phyloP scores from a whole-genome alignment of 202 grass and related monocot genomes.

The Carex arenaria region DNA sequence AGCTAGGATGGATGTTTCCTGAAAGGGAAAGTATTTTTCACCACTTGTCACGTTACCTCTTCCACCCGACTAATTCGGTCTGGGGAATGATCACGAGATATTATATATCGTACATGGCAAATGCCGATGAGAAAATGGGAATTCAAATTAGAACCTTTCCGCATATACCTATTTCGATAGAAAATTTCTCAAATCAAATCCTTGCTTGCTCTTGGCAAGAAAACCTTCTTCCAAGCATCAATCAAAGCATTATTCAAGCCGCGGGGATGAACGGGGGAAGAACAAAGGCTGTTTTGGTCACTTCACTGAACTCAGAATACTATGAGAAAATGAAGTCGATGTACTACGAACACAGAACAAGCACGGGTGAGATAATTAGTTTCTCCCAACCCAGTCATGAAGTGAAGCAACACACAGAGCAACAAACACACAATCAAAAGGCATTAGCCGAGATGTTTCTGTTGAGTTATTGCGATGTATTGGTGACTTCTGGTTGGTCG shows the following conservation, averaged over 20 bases:
- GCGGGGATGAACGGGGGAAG: background rate
- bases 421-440: conserved; percentile 52
- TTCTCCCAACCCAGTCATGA: conserved; percentile 60
- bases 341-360: conserved; percentile 53
- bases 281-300: conserved; percentile 39
- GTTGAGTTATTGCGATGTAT: conserved; percentile 50
- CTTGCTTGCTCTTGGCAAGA: conserved; percentile 47
- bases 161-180: conserved; percentile 21
- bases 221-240: conserved; percentile 37
- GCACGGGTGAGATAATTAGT: conserved; percentile 26
- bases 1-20: conserved; percentile 52
- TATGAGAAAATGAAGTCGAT: conserved; percentile 42
- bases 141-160: conserved; percentile 57
- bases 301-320: conserved; percentile 46
- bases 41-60: conserved; percentile 43
- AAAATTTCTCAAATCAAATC: conserved; percentile 47
- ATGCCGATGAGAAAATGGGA: conserved; percentile 40
- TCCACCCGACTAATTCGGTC: conserved; percentile 54
- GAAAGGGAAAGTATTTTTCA: conserved; percentile 44
- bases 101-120: conserved; percentile 41
- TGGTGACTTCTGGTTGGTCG: conserved; percentile 45
- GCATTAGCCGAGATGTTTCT: conserved; percentile 69
- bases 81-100: conserved; percentile 49
- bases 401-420: conserved; percentile 25
- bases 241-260: background rate